Base-by-base conservation (phyloP, 345 rosid genomes). In the Murraya koenigii region DNA sequence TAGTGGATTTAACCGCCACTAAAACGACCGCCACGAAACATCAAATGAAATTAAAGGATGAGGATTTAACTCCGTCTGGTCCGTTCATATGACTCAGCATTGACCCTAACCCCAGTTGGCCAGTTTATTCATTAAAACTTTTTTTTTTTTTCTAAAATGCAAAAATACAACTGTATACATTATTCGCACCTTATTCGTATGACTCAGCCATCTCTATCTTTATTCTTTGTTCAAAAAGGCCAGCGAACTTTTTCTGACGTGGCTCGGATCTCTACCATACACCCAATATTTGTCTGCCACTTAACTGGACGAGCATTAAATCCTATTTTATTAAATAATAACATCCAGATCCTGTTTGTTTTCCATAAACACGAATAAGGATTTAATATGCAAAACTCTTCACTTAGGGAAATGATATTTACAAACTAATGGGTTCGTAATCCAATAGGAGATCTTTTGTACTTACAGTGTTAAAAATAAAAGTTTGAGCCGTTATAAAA, bases 271-370 rank as follows among this genome's bases (percentile, higher is more conserved):
- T 33, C 2, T 8, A 11, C 49, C 30, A 6, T 13, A 25, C 4
- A 59, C 2, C 78, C 79, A 73, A 28, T 76, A 0, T 23, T 17
- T 35, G 30, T 55, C 77, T n/a, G 74, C 81, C 86, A 77, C 78
- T 8, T 81, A 69, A 71, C 5, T 4, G 30, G 0, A n/a, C 30
- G 2, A 7, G 5, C 63, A 6, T 1, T 17, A 19, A 54, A 9
- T 44, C 19, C 5, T 70, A 2, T 19, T 47, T 52, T 49, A 52
- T 9, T 26, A 6, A 0, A 52, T 17, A 19, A 19, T 52, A 1
- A 19, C 56, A 17, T 17, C 22, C 0, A 52, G 2, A 0, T 52
- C 56, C 56, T 52, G 7, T 4, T 1, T n/a, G n/a, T 52, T 52
- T 52, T 52, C 22, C 56, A 17, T 1, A 11, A 44, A 44, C 17